Base-by-base conservation (phyloP, 2,329 filamentous ascomycete genomes). In the Pochonia chlamydosporia region DNA sequence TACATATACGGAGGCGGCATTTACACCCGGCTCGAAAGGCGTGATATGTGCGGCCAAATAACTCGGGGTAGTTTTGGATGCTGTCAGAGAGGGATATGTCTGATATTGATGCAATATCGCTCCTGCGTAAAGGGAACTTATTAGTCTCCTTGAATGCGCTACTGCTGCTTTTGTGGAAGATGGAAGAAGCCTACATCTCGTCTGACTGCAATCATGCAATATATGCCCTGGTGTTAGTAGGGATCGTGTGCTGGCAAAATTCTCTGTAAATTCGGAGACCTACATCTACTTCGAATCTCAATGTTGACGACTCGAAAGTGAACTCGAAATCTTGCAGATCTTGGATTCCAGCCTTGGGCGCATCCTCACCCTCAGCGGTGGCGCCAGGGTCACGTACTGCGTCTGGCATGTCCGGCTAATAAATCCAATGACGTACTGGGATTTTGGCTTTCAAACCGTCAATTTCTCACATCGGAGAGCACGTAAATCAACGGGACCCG, bases 41-140 rank as follows among this genome's bases (percentile, higher is more conserved):
- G 26, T 50, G 49, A 43, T 50, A 50, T 7, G 49, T 50, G 46
- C 49, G 49, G 16, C 49, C 49, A 30, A 43, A 43, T 18, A 26
- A 14, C 25, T 43, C 25, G 28, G 26, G 24, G 20, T 26, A 43
- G n/a, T 33, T 20, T 20, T 31, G n/a, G n/a, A 43, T 21, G 18
- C 41, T 43, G 31, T 35, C 14, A n/a, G 11, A 14, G 3, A 35
- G 31, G 31, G 31, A 35, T n/a, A n/a, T n/a, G 31, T 35, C 31
- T n/a, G 31, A 35, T 14, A 35, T 14, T n/a, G 31, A 35, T 13
- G 6, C 7, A n/a, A 14, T n/a, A 14, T 35, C 31, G 31, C 31
- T 35, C 7, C 31, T 35, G 7, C 31, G n/a, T n/a, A n/a, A n/a
- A n/a, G 7, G n/a, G 31, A 14, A 7, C 13, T 13, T 35, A 35